phyloP scores from a whole-genome alignment of 768 basidiomycete genomes.

The Tulasnella sp. region DNA sequence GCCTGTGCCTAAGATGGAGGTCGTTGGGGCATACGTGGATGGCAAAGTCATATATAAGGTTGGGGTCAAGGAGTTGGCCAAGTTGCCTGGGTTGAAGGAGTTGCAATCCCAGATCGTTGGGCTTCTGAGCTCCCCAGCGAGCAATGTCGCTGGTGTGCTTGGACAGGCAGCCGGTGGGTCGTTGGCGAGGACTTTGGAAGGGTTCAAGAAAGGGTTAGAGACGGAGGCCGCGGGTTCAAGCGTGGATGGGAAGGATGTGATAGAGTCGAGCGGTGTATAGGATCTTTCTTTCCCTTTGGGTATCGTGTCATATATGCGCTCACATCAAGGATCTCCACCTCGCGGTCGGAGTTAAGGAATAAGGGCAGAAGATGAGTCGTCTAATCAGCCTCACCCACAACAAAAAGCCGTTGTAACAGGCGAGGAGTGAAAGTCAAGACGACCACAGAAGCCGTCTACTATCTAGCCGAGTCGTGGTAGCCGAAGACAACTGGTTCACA shows the following conservation, averaged over 20 bases:
- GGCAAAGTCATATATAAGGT: conserved; percentile 1
- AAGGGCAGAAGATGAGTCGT: too few species aligned
- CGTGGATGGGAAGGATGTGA: background rate
- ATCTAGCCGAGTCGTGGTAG: too few species aligned
- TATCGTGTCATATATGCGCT: too few species aligned
- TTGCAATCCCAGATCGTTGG: conserved; percentile 9
- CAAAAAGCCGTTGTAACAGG: too few species aligned
- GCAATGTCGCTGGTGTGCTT: conserved; percentile 6
- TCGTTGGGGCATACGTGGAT: conserved; percentile 9
- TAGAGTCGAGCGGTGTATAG: too few species aligned
- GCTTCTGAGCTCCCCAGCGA: background rate
- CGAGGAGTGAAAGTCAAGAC: too few species aligned
- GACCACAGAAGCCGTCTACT: too few species aligned
- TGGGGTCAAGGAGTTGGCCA: conserved; percentile 2
- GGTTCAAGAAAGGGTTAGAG: conserved; percentile 2
- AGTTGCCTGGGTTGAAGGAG: conserved; percentile 8
- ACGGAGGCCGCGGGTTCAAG: background rate
- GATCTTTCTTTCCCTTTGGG: too few species aligned
- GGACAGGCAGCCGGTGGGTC: background rate
- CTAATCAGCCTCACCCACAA: too few species aligned
- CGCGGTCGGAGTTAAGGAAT: too few species aligned
- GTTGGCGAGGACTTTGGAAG: conserved; percentile 13
- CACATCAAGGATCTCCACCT: too few species aligned
- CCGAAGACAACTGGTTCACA: too few species aligned
- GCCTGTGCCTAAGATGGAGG: background rate